Percentiles rank a stretch among this genome's conserved stretches.
Conservation (phyloP, 2,329 filamentous ascomycete species). For the Fusarium buharicum region DNA sequence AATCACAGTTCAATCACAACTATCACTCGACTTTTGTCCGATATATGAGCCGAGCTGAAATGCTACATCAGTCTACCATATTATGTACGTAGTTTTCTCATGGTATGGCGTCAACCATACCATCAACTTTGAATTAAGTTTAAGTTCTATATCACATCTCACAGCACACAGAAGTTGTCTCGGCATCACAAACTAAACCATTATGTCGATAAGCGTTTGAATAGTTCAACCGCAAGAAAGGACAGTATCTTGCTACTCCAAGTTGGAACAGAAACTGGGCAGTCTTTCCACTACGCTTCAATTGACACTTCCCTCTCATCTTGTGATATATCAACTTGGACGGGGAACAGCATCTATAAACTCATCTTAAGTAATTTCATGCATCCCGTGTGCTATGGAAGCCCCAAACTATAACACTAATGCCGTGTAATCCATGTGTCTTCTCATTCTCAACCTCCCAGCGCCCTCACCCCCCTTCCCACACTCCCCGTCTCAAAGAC, state of each 20-base stretch:
- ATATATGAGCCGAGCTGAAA: too few relatives aligned
- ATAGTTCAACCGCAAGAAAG: background rate
- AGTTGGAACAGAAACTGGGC: background rate
- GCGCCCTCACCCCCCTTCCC: conserved; percentile 69
- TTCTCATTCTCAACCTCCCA: conserved; percentile 44
- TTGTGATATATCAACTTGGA: background rate
- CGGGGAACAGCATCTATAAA: background rate
- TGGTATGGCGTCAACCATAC: too few relatives aligned
- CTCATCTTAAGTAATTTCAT: background rate
- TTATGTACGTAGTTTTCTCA: too few relatives aligned
- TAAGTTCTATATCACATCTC: too few relatives aligned
- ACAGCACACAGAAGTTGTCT: too few relatives aligned
- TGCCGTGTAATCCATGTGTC: conserved; percentile 1
- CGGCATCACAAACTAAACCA: too few relatives aligned
- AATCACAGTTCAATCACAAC: conserved; percentile 14
- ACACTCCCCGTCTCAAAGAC: conserved; percentile 80
- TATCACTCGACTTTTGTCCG: conserved; percentile 1
- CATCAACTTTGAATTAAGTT: too few relatives aligned
- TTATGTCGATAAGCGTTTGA: too few relatives aligned
- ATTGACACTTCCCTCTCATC: too few relatives aligned
- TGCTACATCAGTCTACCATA: too few relatives aligned
- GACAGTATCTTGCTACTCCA: background rate
- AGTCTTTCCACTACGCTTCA: too few relatives aligned
- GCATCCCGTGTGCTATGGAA: background rate
- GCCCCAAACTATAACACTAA: background rate